Conservation (phyloP, 225 moss, liverwort and hornwort genomes). For the Sphagnum tenellum region DNA sequence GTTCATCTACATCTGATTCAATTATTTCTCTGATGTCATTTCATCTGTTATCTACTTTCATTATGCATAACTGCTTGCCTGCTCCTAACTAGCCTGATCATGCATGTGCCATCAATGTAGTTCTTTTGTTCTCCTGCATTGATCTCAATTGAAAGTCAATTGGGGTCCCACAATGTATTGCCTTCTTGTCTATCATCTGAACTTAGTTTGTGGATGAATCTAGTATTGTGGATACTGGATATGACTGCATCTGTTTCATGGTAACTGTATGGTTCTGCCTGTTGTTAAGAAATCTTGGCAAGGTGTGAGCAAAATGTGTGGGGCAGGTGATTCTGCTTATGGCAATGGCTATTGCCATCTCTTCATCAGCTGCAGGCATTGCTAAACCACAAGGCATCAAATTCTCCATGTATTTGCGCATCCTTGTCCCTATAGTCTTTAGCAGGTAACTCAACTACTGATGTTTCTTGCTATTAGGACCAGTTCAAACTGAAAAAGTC, state of each 20-base stretch:
- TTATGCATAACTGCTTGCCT: too few species aligned
- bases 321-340: conserved; percentile 46
- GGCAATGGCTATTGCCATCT: conserved; percentile 28
- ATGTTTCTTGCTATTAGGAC: too few species aligned
- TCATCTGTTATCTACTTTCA: too few species aligned
- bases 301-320: conserved; percentile 2
- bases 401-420: conserved; percentile 45
- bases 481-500: too few species aligned
- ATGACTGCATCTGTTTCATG: neutral
- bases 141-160: neutral
- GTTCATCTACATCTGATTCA: too few species aligned
- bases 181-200: too few species aligned
- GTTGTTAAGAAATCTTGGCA: neutral
- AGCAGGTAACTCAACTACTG: conserved; percentile 36
- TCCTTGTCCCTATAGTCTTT: conserved; percentile 59
- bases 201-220: too few species aligned
- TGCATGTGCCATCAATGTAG: neutral
- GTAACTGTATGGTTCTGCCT: neutral
- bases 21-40: too few species aligned
- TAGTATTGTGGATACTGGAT: too few species aligned
- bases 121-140: neutral
- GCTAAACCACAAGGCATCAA: conserved; percentile 34
- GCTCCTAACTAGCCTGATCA: too few species aligned
- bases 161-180: too few species aligned
- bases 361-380: conserved; percentile 33